Evolutionary conservation across 202 grass and related monocot genomes (phyloP).

Genomic region (Elaeis oleifera): DNA sequence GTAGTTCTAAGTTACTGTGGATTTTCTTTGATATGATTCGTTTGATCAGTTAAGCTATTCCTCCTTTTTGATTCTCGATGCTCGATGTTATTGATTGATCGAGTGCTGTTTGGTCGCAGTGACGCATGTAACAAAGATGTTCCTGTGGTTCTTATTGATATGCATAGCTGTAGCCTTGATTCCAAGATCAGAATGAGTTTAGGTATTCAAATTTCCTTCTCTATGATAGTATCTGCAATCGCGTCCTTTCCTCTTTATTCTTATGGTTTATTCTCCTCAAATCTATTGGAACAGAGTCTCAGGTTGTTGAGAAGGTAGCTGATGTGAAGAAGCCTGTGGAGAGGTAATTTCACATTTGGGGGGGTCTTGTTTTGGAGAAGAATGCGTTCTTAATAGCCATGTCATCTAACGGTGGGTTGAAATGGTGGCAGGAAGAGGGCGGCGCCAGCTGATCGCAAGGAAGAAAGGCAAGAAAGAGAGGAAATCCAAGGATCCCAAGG

Average conservation of each 20-base stretch:
- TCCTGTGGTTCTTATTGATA: slow-evolving; percentile 79
- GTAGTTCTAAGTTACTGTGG: not conserved
- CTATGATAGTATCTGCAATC: too few species aligned
- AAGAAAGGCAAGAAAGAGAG: slow-evolving; percentile 27
- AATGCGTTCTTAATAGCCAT: not conserved
- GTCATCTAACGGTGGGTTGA: not conserved
- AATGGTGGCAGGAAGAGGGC: slow-evolving; percentile 37
- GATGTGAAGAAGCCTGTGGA: slow-evolving; percentile 37
- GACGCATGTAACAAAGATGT: slow-evolving; percentile 76
- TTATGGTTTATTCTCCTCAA: not conserved
- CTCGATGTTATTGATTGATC: too few species aligned
- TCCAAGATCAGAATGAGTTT: slow-evolving; percentile 58
- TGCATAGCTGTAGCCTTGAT: slow-evolving; percentile 86
- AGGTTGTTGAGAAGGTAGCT: slow-evolving; percentile 63
- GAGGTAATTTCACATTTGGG: slow-evolving; percentile 12
- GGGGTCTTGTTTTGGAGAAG: not conserved
- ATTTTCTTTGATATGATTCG: not conserved
- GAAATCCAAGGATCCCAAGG: slow-evolving; percentile 19
- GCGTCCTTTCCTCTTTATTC: not conserved
- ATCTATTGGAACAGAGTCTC: slow-evolving; percentile 32
- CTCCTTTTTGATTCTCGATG: not conserved
- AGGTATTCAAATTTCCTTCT: slow-evolving; percentile 7
- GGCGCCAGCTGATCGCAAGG: slow-evolving; percentile 7
- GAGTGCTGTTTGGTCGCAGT: slow-evolving; percentile 31
- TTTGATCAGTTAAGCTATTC: not conserved